phyloP scores from a whole-genome alignment of 78 protist species.

The Salpingoeca rosetta region DNA sequence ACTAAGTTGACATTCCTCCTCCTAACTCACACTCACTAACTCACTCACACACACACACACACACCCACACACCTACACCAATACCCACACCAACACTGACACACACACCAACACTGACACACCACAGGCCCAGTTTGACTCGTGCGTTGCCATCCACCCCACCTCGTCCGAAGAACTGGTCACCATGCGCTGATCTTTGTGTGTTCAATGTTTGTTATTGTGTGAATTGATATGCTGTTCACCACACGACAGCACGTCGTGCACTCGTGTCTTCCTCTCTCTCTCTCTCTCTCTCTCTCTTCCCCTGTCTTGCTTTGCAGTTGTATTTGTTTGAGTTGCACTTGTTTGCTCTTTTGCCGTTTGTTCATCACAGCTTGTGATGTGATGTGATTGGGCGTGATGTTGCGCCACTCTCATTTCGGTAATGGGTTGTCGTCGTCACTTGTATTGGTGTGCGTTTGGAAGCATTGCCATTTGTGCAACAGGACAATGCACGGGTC shows the following conservation, averaged over 20 bases:
- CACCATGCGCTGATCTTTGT: slow-evolving; percentile 36
- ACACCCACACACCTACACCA: too few species aligned
- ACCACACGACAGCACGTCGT: background rate
- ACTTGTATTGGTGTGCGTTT: too few species aligned
- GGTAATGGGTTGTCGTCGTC: too few species aligned
- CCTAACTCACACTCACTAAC: too few species aligned
- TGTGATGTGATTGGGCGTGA: too few species aligned
- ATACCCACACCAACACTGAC: background rate
- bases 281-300: background rate
- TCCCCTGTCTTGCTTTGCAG: background rate
- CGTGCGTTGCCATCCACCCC: slow-evolving; percentile 79
- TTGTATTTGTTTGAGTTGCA: background rate
- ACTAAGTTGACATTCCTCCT: too few species aligned
- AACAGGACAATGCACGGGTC: too few species aligned
- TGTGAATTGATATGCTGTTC: too few species aligned
- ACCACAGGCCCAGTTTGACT: slow-evolving; percentile 59
- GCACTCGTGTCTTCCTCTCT: background rate
- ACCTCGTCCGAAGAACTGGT: slow-evolving; percentile 72
- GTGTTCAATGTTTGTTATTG: too few species aligned
- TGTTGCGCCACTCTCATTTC: too few species aligned
- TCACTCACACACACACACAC: too few species aligned
- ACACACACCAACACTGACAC: background rate
- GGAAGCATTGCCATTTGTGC: too few species aligned
- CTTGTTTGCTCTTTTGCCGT: background rate
- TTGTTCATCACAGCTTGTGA: background rate